Conservation (phyloP, 2,329 filamentous ascomycete genomes). For the Ilyonectria robusta region DNA sequence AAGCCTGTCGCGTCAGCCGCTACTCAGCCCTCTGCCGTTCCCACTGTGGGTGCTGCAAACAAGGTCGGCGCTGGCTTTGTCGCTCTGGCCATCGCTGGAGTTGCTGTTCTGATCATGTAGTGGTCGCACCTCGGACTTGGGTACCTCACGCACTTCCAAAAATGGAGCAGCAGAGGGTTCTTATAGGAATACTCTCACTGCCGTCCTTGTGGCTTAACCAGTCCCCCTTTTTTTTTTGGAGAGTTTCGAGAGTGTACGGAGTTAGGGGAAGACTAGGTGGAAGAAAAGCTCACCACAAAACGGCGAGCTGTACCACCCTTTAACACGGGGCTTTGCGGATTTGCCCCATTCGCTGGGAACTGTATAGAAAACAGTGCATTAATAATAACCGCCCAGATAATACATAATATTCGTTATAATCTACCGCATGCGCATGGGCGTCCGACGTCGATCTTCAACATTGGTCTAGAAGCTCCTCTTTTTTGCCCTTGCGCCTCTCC, state of each 20-base stretch:
- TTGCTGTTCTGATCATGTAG: conserved; percentile 57
- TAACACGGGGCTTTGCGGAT: neutral
- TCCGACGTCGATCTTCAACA: neutral
- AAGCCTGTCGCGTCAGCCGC: conserved; percentile 27
- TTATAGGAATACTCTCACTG: neutral
- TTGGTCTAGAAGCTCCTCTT: neutral
- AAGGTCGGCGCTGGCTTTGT: conserved; percentile 54
- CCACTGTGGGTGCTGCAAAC: conserved; percentile 57
- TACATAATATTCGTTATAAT: neutral
- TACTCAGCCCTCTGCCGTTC: conserved; percentile 41
- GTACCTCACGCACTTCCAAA: neutral
- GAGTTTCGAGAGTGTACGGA: neutral
- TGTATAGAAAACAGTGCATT: conserved; percentile 2
- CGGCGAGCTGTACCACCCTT: neutral
- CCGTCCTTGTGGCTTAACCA: conserved; percentile 1
- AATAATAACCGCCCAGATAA: neutral
- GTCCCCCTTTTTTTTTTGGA: neutral
- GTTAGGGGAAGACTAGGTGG: neutral
- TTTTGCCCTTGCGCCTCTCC: neutral
- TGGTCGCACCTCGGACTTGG: neutral
- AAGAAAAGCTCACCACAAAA: neutral
- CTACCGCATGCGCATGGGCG: neutral
- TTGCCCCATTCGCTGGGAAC: neutral
- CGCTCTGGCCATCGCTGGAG: conserved; percentile 56
- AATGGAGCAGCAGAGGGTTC: neutral